Evolutionary conservation across 1,284 basidiomycete species (phyloP).

Genomic region (Melampsora americana): DNA sequence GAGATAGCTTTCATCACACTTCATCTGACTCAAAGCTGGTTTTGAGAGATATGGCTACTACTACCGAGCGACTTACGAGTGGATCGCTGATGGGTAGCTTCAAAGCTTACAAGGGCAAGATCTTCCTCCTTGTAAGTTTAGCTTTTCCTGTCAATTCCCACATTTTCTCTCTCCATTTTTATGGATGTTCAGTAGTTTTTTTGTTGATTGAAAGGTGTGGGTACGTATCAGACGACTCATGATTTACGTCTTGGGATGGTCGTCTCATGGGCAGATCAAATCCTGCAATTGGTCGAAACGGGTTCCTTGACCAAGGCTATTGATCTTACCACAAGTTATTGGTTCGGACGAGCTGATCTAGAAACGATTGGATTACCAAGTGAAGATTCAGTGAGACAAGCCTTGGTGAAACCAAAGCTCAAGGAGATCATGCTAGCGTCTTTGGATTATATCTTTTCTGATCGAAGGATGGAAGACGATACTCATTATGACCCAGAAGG

Average conservation of each 20-base stretch:
- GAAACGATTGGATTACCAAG: constrained; percentile 83
- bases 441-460: constrained; percentile 82
- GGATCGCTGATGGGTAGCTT: constrained; percentile 59
- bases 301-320: constrained; percentile 90
- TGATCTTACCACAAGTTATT: constrained; percentile 77
- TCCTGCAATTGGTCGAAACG: constrained; percentile 74
- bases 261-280: constrained; percentile 90
- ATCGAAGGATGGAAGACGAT: constrained; percentile 83
- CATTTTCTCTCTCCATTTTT: constrained; percentile 18
- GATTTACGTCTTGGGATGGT: constrained; percentile 78
- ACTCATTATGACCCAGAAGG: constrained; percentile 79
- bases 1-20: not conserved
- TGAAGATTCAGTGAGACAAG: constrained; percentile 61
- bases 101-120: constrained; percentile 78
- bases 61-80: not conserved
- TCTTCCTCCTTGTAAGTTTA: constrained; percentile 76
- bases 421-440: constrained; percentile 82
- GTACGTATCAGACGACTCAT: constrained; percentile 53
- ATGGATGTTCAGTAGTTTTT: constrained; percentile 39
- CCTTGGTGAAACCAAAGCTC: constrained; percentile 71
- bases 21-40: constrained; percentile 1
- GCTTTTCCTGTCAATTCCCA: not conserved
- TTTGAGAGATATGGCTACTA: not conserved
- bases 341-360: constrained; percentile 74
- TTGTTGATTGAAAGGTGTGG: constrained; percentile 43